Conservation (phyloP, 441 rosid species). For the Adansonia madagascariensis region DNA sequence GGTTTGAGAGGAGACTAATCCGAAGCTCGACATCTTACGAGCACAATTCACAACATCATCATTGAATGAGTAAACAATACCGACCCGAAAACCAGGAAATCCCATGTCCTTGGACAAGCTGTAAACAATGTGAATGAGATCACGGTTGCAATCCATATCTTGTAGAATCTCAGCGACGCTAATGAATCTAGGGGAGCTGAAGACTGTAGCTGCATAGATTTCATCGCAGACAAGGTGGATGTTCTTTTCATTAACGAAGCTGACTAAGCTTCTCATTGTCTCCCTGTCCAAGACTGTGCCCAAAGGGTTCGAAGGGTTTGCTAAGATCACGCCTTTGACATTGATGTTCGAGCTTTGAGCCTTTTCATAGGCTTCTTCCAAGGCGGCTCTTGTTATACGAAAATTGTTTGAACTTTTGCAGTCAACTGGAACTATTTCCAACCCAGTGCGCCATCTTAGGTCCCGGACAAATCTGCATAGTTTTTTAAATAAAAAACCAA, state of each 20-base stretch:
- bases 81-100: conserved; percentile 60
- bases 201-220: conserved; percentile 60
- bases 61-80: conserved; percentile 58
- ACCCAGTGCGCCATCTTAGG: conserved; percentile 62
- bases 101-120: conserved; percentile 74
- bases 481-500: neutral
- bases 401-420: conserved; percentile 59
- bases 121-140: conserved; percentile 55
- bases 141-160: conserved; percentile 38
- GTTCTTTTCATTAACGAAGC: conserved; percentile 44
- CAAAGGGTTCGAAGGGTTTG: conserved; percentile 68
- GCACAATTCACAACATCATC: conserved; percentile 48
- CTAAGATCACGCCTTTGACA: conserved; percentile 56
- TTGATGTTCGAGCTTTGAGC: conserved; percentile 47
- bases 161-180: conserved; percentile 57
- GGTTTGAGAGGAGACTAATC: conserved; percentile 61
- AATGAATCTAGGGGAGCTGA: conserved; percentile 44
- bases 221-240: conserved; percentile 69
- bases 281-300: conserved; percentile 48
- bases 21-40: conserved; percentile 65
- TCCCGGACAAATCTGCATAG: conserved; percentile 57
- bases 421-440: conserved; percentile 48
- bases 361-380: conserved; percentile 48
- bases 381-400: conserved; percentile 42
- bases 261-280: conserved; percentile 39